Conservation (phyloP, 768 basidiomycete genomes). For the Tylopilus rubrobrunneus region DNA sequence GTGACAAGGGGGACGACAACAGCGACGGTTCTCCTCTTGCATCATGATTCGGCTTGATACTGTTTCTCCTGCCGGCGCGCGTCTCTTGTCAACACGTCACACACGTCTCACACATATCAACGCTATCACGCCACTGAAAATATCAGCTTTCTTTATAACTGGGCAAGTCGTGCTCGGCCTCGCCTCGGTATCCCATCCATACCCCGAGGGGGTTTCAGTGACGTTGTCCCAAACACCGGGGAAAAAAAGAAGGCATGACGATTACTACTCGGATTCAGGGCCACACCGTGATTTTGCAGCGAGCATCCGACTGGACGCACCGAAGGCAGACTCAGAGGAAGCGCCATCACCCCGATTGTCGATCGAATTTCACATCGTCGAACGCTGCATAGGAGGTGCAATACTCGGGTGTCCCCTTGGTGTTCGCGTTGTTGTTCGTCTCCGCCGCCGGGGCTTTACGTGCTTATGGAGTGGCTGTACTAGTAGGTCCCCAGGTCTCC, state of each 20-base stretch:
- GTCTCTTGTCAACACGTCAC: neutral
- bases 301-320: no score
- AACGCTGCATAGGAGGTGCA: neutral
- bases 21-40: no score
- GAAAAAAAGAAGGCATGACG: neutral
- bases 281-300: no score
- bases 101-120: no score
- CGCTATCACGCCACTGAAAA: neutral
- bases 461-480: no score
- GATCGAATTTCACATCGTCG: neutral
- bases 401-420: no score
- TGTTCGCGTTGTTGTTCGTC: no score
- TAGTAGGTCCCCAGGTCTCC: neutral
- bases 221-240: neutral
- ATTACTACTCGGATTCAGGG: no score
- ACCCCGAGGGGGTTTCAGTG: neutral
- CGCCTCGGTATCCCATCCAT: neutral
- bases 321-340: neutral
- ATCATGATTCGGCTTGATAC: no score
- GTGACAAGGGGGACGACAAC: no score
- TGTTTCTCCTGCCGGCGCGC: no score
- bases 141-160: neutral
- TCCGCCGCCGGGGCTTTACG: neutral
- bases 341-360: neutral
- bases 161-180: neutral